Evolutionary conservation across 2,329 filamentous ascomycete genomes (phyloP).

Genomic region (Arthroderma sp.): DNA sequence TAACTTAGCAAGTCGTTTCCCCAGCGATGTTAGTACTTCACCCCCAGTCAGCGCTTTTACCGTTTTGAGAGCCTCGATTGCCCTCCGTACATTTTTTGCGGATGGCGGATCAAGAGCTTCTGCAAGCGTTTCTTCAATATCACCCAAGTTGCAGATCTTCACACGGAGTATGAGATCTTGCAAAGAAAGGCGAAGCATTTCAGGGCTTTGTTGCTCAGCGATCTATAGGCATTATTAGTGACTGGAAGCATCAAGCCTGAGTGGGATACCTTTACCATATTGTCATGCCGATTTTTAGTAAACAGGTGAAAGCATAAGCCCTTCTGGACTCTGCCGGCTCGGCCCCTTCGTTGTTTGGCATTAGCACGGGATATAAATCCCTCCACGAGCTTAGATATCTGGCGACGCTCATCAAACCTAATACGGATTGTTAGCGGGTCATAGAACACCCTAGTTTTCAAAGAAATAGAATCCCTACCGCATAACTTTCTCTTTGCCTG

Average conservation of each 20-base stretch:
- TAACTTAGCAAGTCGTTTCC: constrained; percentile 71
- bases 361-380: constrained; percentile 93
- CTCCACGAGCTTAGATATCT: constrained; percentile 80
- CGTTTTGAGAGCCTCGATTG: constrained; percentile 84
- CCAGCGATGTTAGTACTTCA: constrained; percentile 78
- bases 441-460: neutral
- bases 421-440: neutral
- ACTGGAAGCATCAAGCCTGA: neutral
- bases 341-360: constrained; percentile 83
- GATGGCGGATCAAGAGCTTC: constrained; percentile 84
- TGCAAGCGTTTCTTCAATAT: constrained; percentile 78
- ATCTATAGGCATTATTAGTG: constrained; percentile 36
- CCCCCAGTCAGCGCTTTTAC: constrained; percentile 70
- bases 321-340: constrained; percentile 89
- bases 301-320: constrained; percentile 94
- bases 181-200: constrained; percentile 85
- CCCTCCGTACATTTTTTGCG: constrained; percentile 80
- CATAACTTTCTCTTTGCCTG: constrained; percentile 96
- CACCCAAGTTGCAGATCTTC: constrained; percentile 92
- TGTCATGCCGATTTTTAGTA: constrained; percentile 77
- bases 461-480: constrained; percentile 19
- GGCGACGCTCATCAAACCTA: constrained; percentile 79
- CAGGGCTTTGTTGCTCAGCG: constrained; percentile 85
- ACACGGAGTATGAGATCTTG: constrained; percentile 92
- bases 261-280: constrained; percentile 30